Base-by-base conservation (phyloP, 2,329 filamentous ascomycete genomes). In the Trichophyton mentagrophytes region DNA sequence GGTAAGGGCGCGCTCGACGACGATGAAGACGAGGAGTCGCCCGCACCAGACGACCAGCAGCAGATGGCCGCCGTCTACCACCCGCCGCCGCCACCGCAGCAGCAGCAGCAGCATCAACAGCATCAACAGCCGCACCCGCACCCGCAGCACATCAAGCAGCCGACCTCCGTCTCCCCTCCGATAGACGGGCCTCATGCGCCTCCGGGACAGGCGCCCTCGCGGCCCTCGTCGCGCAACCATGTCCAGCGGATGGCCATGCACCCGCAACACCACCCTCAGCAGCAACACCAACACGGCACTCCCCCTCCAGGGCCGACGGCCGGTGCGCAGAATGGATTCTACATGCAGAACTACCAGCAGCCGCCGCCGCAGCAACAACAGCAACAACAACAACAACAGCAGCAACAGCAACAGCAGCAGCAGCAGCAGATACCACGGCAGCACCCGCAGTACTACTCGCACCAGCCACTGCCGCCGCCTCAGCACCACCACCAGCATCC, bases 131-230 rank as follows among this genome's bases (percentile, higher is more conserved):
- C 72, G n/a, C 71, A 71, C 47, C 75, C 76, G 63, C 72, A 74
- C 44, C 61, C 60, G 13, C 70, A 74, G 36, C 82, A 83, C 65
- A 84, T 87, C 79, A 83, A 89, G 67, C 85, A 85, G 60, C 90
- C 89, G 20, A 88, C 90, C 9, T 95, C 90, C 25, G 88, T 86
- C 36, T 96, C 92, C 25, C 92, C 92, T 61, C 92, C 92, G 2
- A 89, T 96, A 53, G 49, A 53, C 15, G 49, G 11, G 66, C 82
- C 83, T 58, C 95, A 90, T 69, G 86, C 86, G 64, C 81, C 86
- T 65, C 81, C 83, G 85, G 88, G 89, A 3, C 83, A 85, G 64
- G 82, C 82, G 67, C 81, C 83, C 61, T 95, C 90, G 25, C 82
- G 89, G 57, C 89, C 89, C 1, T 83, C 84, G 5, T 96, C 91